phyloP scores from a whole-genome alignment of 305 asterid species.

The Lippia alba region DNA sequence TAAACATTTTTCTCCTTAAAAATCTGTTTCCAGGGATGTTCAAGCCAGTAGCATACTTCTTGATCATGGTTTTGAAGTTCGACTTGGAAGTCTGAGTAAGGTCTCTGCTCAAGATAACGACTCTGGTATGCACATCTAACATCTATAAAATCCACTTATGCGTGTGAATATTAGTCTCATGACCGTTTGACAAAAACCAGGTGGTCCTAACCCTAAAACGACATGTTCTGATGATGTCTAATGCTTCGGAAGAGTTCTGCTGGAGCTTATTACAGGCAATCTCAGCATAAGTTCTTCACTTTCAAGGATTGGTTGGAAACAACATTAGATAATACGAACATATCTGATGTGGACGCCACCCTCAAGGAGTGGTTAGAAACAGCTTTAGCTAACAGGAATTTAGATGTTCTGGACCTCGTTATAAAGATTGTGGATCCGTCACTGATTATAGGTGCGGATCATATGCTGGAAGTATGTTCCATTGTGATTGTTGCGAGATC shows the following conservation, averaged over 20 bases:
- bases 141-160: not conserved
- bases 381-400: slow-evolving; percentile 67
- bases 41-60: slow-evolving; percentile 97
- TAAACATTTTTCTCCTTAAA: no score
- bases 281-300: slow-evolving; percentile 81
- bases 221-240: slow-evolving; percentile 83
- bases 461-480: slow-evolving; percentile 94
- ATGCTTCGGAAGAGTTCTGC: slow-evolving; percentile 89
- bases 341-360: not conserved
- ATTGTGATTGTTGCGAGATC: slow-evolving; percentile 89
- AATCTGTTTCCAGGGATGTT: slow-evolving; percentile 58
- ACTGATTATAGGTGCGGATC: slow-evolving; percentile 78
- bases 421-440: slow-evolving; percentile 85
- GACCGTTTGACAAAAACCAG: slow-evolving; percentile 39
- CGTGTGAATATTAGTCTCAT: not conserved
- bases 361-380: slow-evolving; percentile 76
- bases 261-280: slow-evolving; percentile 93
- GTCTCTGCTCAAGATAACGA: slow-evolving; percentile 72
- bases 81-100: slow-evolving; percentile 86
- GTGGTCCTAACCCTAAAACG: slow-evolving; percentile 47
- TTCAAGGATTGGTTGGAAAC: slow-evolving; percentile 73
- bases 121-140: not conserved
- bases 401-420: slow-evolving; percentile 79
- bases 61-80: slow-evolving; percentile 89
- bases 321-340: slow-evolving; percentile 65